Base-by-base conservation (phyloP, 192 early-diverging fungal genomes). In the Backusella psychrophila region DNA sequence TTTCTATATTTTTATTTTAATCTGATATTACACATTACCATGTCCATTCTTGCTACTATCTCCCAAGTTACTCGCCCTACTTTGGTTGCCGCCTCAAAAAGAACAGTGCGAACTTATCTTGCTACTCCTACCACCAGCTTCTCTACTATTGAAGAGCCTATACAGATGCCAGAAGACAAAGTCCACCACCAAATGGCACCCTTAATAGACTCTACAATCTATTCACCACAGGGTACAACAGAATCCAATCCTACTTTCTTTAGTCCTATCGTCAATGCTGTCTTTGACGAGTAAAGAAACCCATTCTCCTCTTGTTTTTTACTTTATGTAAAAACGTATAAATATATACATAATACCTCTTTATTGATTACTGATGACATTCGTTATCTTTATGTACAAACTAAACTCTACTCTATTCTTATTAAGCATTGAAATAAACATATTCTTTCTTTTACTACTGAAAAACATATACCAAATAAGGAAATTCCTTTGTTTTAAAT, bases 101-200 rank as follows among this genome's bases (percentile, higher is more conserved):
- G 15, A 49, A 11, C 42, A 46, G 21, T 71, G 21, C 70, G 70
- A 11, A 5, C 70, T 31, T 71, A 42, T 15, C 42, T 39, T 49
- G 42, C 42, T 31, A 46, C 39, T 49, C 23, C 70, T 49, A 44
- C 44, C 26, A 46, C 35, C 12, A 21, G 38, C 11, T 39, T 39
- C 42, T 49, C 31, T 23, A 46, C 19, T 14, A 12, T 11, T 39
- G 72, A 74, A 41, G 38, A 74, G 14, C 35, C 52, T 39, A 74
- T 23, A 26, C 41, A 72, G 26, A 49, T 42, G 1, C 56, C 11
- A 63, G 70, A 72, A 72, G 70, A 72, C 14, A 41, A 72, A 42
- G 52, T 35, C 11, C 72, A 74, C 29, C 72, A 74, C 38, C 72
- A 74, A 41, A 56, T 63, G 21, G 72, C 72, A 63, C 72, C 72